A percentile compares a stretch with the other conserved stretches of the same genome.
phyloP scores from a whole-genome alignment of 345 rosid genomes.

The Eutrema japonicum region DNA sequence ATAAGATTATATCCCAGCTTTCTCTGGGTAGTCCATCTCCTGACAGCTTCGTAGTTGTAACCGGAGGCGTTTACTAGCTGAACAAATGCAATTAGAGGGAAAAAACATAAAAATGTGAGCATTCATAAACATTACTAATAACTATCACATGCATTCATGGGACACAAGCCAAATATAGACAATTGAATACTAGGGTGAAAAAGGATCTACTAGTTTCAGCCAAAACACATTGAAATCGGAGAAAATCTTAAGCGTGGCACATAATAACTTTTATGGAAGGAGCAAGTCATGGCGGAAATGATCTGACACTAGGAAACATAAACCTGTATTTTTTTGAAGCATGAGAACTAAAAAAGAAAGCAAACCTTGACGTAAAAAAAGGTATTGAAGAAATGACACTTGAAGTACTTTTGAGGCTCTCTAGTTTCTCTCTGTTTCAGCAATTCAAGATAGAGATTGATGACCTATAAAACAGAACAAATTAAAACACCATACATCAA shows the following conservation, averaged over 20 bases:
- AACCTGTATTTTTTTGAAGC: not conserved
- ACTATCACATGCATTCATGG: not conserved
- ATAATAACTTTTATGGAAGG: not conserved
- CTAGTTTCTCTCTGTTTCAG: constrained; percentile 89
- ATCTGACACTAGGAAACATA: not conserved
- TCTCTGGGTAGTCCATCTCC: constrained; percentile 84
- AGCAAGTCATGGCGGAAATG: not conserved
- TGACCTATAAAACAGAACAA: constrained; percentile 58
- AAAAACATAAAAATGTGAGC: not conserved
- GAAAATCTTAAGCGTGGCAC: not conserved
- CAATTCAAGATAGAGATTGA: constrained; percentile 80
- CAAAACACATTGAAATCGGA: not conserved
- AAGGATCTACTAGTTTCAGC: not conserved
- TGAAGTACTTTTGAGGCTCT: constrained; percentile 72
- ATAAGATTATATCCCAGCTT: constrained; percentile 74
- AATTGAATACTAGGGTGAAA: not conserved
- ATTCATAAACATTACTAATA: constrained; percentile 12
- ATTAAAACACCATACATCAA: not conserved
- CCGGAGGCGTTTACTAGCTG: constrained; percentile 57
- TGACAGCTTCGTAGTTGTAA: constrained; percentile 71
- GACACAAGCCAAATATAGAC: not conserved
- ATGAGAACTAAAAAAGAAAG: not conserved
- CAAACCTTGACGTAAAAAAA: constrained; percentile 90
- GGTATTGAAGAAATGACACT: constrained; percentile 89
- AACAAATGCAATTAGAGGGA: constrained; percentile 15